Evolutionary conservation across 345 rosid species (phyloP), one percentile per base, ranked within the genome.

Genomic region (Populus euphratica): DNA sequence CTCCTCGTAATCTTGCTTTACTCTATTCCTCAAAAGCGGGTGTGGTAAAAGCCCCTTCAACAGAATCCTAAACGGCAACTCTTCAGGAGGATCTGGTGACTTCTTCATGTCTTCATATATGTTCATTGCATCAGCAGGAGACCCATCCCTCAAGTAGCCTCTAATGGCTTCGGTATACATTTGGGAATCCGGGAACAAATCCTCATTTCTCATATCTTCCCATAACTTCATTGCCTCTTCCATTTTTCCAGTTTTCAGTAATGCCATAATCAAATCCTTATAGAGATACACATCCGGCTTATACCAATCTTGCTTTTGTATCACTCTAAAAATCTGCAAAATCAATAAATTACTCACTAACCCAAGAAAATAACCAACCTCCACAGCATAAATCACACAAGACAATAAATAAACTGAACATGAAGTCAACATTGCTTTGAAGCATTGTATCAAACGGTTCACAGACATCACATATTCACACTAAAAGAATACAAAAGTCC

Each of bases 101-200:
- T 89, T 83, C 84, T 92, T 81, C 98, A 95, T 95, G 89, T 93
- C 97, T 80, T 95, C 98, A 6, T 92, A 95, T 66, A 95, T 83
- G 79, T 95, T 95, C 97, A 93, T 91, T 27, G 99, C 97, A 87
- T 92, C 98, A 0, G 93, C 92, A 0, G 96, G 98, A 63, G 93
- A 95, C 9, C 97, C 98, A 1, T 91, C 90, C 80, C 86, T 90
- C 77, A 95, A 77, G 81, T 90, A 92, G 1, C 99, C 98, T 77
- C 97, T 83, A 59, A 95, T 93, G 36, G 90, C 87, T 85, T 95
- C 99, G 3, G 97, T 88, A 79, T 93, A 92, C 17, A 96, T 88
- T 79, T 93, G 97, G 75, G 93, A 89, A 86, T 95, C 99, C 7
- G 97, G 96, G 77, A 93, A 93, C 65, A 95, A 76, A 47, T 87